phyloP scores from a whole-genome alignment of 2,329 filamentous ascomycete genomes.

The Didymosphaeria variabile region DNA sequence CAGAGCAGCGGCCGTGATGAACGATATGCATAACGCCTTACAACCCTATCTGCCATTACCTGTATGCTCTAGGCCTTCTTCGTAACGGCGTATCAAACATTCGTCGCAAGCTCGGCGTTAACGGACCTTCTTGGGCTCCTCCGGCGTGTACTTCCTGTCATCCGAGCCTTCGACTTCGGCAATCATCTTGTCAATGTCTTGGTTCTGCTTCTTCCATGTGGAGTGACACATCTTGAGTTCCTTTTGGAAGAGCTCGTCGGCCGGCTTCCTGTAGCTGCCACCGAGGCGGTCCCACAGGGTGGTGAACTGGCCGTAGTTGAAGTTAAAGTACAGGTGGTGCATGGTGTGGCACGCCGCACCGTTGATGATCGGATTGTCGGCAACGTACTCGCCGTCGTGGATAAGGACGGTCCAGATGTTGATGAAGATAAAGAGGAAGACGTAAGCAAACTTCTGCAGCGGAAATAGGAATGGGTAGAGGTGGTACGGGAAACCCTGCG shows the following conservation, averaged over 20 bases:
- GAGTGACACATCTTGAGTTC: conserved; percentile 84
- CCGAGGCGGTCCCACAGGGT: conserved; percentile 90
- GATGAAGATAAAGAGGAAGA: conserved; percentile 87
- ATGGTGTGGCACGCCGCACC: conserved; percentile 91
- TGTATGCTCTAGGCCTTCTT: background rate
- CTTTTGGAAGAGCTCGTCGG: conserved; percentile 82
- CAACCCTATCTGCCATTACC: conserved; percentile 7
- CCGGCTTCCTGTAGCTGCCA: conserved; percentile 86
- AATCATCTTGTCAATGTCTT: conserved; percentile 79
- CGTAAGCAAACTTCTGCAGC: conserved; percentile 88
- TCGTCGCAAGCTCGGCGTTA: conserved; percentile 13
- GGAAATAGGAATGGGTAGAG: conserved; percentile 92
- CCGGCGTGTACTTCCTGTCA: conserved; percentile 54
- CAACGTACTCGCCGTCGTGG: conserved; percentile 92
- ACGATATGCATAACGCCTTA: background rate
- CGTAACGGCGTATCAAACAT: conserved; percentile 10
- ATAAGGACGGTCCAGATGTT: conserved; percentile 98
- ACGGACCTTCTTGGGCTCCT: conserved; percentile 53
- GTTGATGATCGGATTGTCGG: conserved; percentile 90
- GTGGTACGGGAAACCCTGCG: conserved; percentile 91
- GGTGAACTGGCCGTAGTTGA: conserved; percentile 95
- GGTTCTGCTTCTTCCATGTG: conserved; percentile 80
- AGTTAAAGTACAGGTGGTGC: conserved; percentile 77
- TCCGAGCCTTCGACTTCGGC: conserved; percentile 73
- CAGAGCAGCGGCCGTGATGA: background rate